Conservation (phyloP, 2,329 filamentous ascomycete genomes). For the Dothidotthia symphoricarpi region DNA sequence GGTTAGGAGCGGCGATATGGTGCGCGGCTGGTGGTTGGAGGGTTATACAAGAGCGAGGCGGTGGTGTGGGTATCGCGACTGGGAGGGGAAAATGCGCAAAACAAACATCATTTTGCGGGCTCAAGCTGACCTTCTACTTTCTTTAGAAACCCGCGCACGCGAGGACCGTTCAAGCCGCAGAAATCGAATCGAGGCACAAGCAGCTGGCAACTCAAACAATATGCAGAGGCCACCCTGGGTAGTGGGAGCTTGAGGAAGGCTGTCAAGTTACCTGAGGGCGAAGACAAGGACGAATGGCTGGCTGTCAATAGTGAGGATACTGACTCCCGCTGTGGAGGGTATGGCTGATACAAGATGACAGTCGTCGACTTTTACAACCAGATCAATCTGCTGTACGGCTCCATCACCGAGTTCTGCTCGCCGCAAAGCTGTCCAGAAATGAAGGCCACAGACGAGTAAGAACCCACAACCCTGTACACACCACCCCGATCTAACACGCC, state of each 20-base stretch:
- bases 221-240: conserved; percentile 94
- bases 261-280: conserved; percentile 93
- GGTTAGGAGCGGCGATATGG: too few relatives aligned
- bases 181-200: conserved; percentile 80
- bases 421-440: conserved; percentile 96
- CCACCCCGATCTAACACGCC: conserved; percentile 3
- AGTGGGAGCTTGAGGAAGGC: conserved; percentile 94
- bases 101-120: conserved; percentile 19
- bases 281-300: conserved; percentile 97
- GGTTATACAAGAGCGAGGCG: neutral
- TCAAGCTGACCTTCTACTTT: conserved; percentile 37
- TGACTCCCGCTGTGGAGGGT: conserved; percentile 2
- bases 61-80: neutral
- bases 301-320: conserved; percentile 80
- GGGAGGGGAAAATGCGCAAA: too few relatives aligned
- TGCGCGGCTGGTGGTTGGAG: too few relatives aligned
- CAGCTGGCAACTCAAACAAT: conserved; percentile 93
- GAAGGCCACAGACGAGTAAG: conserved; percentile 99
- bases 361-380: conserved; percentile 99
- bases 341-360: conserved; percentile 42
- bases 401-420: conserved; percentile 98
- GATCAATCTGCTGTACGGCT: conserved; percentile 97
- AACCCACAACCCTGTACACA: too few relatives aligned
- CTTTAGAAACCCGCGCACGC: conserved; percentile 78
- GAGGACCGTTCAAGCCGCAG: conserved; percentile 88